Evolutionary conservation across 2,329 filamentous ascomycete species (phyloP).

Genomic region (Xylogone sp.): DNA sequence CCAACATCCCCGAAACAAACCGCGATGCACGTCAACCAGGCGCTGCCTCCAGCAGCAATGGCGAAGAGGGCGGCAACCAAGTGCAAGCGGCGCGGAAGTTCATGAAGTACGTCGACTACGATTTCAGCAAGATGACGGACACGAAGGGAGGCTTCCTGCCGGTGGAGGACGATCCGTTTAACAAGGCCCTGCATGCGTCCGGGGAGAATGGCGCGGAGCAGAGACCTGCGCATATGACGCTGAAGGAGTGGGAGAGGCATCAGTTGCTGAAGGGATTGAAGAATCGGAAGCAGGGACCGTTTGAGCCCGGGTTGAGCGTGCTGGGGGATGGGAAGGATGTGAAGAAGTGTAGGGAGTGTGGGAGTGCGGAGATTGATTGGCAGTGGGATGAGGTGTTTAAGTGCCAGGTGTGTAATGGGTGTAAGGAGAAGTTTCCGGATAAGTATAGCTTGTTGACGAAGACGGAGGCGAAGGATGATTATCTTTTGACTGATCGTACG

Average conservation of each 20-base stretch:
- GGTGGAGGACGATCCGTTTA: conserved; percentile 87
- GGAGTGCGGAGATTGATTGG: conserved; percentile 83
- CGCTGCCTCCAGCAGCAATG: conserved; percentile 14
- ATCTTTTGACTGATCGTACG: conserved; percentile 86
- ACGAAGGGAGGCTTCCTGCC: conserved; percentile 94
- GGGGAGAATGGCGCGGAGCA: conserved; percentile 41
- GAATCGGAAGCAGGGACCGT: conserved; percentile 73
- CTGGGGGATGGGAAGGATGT: conserved; percentile 50
- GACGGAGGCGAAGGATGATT: conserved; percentile 93
- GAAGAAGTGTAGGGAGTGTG: conserved; percentile 81
- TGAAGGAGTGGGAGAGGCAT: conserved; percentile 85
- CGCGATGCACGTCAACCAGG: conserved; percentile 57
- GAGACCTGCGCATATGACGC: conserved; percentile 83
- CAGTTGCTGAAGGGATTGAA: conserved; percentile 71
- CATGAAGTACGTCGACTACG: conserved; percentile 92
- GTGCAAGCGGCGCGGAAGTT: conserved; percentile 84
- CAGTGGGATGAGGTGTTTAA: conserved; percentile 87
- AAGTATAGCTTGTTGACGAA: conserved; percentile 96
- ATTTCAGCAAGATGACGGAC: conserved; percentile 96
- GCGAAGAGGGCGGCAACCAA: conserved; percentile 23
- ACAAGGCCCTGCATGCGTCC: conserved; percentile 65
- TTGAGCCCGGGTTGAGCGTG: conserved; percentile 82
- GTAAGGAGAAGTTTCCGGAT: conserved; percentile 86
- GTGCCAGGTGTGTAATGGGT: conserved; percentile 70
- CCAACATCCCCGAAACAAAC: conserved; percentile 50